A percentile compares a stretch with the other conserved stretches of the same genome.
These are phyloP conservation scores for Botrytis squamosa DNA, from an alignment of 2,329 filamentous ascomycete genomes.

Conservation along the genomic window DNA sequence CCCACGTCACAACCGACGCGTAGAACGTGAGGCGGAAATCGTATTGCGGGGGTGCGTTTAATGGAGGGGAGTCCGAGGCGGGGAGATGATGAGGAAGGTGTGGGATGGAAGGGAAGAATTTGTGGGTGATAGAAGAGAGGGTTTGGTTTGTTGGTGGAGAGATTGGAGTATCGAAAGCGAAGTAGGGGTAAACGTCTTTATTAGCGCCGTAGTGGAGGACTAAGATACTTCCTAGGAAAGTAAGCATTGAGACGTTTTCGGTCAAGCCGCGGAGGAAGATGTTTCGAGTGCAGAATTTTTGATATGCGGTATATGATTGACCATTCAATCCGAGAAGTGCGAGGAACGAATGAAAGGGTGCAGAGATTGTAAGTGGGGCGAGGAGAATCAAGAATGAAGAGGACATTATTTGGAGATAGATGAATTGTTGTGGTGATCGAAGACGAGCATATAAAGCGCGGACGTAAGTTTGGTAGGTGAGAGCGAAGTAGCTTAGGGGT, in stretches of 20 bases:
- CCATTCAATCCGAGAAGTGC: constrained; percentile 54
- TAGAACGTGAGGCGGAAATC: constrained; percentile 63
- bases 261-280: constrained; percentile 67
- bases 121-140: constrained; percentile 1
- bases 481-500: constrained; percentile 53
- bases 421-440: constrained; percentile 63
- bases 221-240: constrained; percentile 63
- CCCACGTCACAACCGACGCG: constrained; percentile 64
- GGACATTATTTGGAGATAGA: constrained; percentile 63
- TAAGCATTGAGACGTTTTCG: constrained; percentile 67
- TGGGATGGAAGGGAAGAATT: neutral
- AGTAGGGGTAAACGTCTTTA: constrained; percentile 68
- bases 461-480: constrained; percentile 71
- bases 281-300: constrained; percentile 64
- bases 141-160: constrained; percentile 8
- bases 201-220: constrained; percentile 67
- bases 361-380: constrained; percentile 63
- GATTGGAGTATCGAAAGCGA: constrained; percentile 55
- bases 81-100: neutral
- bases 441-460: constrained; percentile 67
- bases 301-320: constrained; percentile 61
- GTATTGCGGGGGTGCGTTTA: constrained; percentile 46
- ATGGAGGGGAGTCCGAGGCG: constrained; percentile 24
- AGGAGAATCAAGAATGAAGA: constrained; percentile 62
- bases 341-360: constrained; percentile 55